Evolutionary conservation across 2,329 filamentous ascomycete species (phyloP).

Genomic region (Xylaria sp.): DNA sequence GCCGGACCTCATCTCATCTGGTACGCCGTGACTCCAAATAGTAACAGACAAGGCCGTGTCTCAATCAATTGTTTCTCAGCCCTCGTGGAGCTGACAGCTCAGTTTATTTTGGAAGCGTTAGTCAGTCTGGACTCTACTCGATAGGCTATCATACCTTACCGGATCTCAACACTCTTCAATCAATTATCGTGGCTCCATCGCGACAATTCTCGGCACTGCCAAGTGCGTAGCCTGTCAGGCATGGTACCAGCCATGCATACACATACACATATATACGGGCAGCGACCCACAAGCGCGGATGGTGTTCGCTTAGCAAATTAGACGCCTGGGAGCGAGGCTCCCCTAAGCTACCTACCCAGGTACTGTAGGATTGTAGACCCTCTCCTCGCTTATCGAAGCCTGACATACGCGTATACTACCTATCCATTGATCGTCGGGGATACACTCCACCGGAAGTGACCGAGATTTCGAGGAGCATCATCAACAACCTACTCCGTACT

Average conservation of each 20-base stretch:
- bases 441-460: slow-evolving; percentile 28
- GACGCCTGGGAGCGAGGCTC: slow-evolving; percentile 32
- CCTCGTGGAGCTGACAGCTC: slow-evolving; percentile 25
- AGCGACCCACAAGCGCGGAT: slow-evolving; percentile 33
- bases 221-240: slow-evolving; percentile 16
- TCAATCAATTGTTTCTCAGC: slow-evolving; percentile 34
- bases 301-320: slow-evolving; percentile 35
- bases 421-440: slow-evolving; percentile 24
- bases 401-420: slow-evolving; percentile 21
- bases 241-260: slow-evolving; percentile 1
- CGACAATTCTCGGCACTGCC: slow-evolving; percentile 2
- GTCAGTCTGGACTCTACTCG: slow-evolving; percentile 29
- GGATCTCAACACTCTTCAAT: slow-evolving; percentile 20
- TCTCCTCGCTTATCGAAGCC: slow-evolving; percentile 38
- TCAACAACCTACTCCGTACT: slow-evolving; percentile 1
- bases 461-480: slow-evolving; percentile 25
- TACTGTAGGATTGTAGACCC: too few relatives aligned
- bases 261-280: slow-evolving; percentile 11
- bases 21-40: slow-evolving; percentile 32
- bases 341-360: background rate
- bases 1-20: slow-evolving; percentile 20
- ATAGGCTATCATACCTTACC: slow-evolving; percentile 20
- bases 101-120: slow-evolving; percentile 24
- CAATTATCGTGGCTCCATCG: slow-evolving; percentile 16
- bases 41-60: slow-evolving; percentile 25